A percentile compares a stretch with the other conserved stretches of the same genome.
phyloP scores from a whole-genome alignment of 2,329 filamentous ascomycete genomes.

The Cladobotryum mycophilum region DNA sequence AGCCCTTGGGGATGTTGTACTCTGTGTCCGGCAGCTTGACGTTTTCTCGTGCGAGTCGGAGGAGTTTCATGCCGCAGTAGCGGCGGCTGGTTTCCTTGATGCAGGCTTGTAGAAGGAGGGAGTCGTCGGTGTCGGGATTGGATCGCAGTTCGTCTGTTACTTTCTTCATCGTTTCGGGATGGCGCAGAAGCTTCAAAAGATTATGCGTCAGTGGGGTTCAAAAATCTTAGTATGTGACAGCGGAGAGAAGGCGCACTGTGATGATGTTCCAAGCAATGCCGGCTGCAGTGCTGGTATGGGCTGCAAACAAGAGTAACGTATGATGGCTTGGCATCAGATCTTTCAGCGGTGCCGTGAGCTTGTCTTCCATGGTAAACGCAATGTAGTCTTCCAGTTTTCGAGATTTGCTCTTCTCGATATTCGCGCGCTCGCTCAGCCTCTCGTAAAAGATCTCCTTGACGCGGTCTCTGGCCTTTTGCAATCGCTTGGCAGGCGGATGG shows the following conservation, averaged over 20 bases:
- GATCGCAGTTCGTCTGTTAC: constrained; percentile 13
- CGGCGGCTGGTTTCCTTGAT: constrained; percentile 16
- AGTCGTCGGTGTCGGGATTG: constrained; percentile 2
- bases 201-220: no score
- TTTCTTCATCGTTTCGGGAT: constrained; percentile 13
- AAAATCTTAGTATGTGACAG: no score
- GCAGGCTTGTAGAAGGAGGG: constrained; percentile 13
- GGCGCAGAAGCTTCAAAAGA: constrained; percentile 11
- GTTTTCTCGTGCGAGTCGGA: constrained; percentile 4
- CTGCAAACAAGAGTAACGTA: constrained; percentile 15
- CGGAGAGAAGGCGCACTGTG: constrained; percentile 9
- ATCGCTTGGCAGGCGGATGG: constrained; percentile 9
- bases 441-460: constrained; percentile 15
- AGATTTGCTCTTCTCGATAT: background rate
- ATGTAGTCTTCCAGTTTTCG: constrained; percentile 13
- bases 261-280: constrained; percentile 14
- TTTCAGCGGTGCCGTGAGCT: constrained; percentile 10
- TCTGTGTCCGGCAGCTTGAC: constrained; percentile 4
- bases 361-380: constrained; percentile 14
- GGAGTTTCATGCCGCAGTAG: constrained; percentile 11
- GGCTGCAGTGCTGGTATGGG: constrained; percentile 14
- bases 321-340: constrained; percentile 12
- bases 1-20: constrained; percentile 8
- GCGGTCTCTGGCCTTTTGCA: constrained; percentile 12
- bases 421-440: constrained; percentile 11